Base-by-base conservation (phyloP, 768 basidiomycete species). In the Rhodotorula taiwanensis region DNA sequence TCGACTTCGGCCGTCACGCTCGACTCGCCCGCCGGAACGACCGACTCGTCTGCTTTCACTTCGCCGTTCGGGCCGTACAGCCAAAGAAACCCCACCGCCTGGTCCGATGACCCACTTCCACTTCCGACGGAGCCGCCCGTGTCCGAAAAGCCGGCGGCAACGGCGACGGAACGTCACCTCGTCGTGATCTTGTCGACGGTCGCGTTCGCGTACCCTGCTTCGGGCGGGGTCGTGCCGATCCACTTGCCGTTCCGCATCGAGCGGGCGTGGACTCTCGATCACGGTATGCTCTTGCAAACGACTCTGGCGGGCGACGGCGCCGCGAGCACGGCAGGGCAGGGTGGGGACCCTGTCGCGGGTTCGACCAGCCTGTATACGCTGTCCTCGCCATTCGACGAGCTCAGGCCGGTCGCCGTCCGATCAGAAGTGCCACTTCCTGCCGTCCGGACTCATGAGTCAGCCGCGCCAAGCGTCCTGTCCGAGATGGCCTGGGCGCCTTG, bases 131-230 rank as follows among this genome's bases (percentile, higher is more conserved):
- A 36, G 8, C 63, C 63, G 9, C 48, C 58, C 3, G 2, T 20
- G 27, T 1, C 15, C 55, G 1, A 6, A 8, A n/a, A 41, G 0
- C 8, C n/a, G 25, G 9, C 33, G 10, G 4, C 4, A 1, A 6
- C 21, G 11, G 11, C 27, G 4, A 10, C 9, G 21, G 21, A 43
- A 13, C 28, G 23, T 7, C 42, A 30, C 36, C 52, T 69, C 28
- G 18, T 69, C 42, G 28, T 69, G 49, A 25, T 69, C 49, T 60
- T 69, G 42, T 52, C 55, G 23, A 54, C 63, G 14, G 16, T 64
- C 48, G 60, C 56, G 18, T 52, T 53, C 55, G 55, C 55, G 33
- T 57, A 52, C 53, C 51, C 58, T 10, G 7, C 31, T n/a, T 14
- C 31, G 9, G 66, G 61, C 14, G 55, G 55, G 3, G n/a, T 48